Evolutionary conservation across 192 early-diverging fungal species (phyloP).

Genomic region (Paraglomus brasilianum): DNA sequence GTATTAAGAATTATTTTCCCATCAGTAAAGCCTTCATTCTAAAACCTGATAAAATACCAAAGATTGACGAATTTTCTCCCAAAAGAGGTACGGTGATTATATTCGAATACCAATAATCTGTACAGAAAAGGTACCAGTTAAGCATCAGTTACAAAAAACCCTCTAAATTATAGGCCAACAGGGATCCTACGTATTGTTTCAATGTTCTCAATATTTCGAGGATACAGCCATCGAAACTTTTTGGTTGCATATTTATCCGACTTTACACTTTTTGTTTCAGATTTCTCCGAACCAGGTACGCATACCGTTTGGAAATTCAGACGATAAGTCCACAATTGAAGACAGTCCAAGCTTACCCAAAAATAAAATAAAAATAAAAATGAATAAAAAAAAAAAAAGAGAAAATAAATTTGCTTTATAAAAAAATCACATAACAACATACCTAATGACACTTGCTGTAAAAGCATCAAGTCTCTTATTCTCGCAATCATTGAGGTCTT

Average conservation of each 20-base stretch:
- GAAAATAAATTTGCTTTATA: conserved; percentile 10
- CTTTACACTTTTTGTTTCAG: background rate
- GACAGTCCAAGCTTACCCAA: conserved; percentile 26
- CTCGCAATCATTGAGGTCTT: background rate
- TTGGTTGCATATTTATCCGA: background rate
- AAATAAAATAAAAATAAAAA: conserved; percentile 1
- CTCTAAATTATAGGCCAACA: background rate
- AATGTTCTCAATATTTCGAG: background rate
- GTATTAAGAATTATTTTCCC: too few species aligned
- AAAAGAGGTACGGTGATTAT: too few species aligned
- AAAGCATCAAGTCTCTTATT: background rate
- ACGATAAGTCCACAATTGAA: conserved; percentile 26
- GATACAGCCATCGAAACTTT: too few species aligned
- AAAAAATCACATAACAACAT: background rate
- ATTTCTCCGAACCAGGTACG: conserved; percentile 21
- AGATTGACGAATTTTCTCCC: too few species aligned
- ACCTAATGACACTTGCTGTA: conserved; percentile 9
- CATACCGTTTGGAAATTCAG: conserved; percentile 26
- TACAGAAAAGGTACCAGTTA: background rate
- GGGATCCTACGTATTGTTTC: background rate
- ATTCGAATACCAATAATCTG: conserved; percentile 11
- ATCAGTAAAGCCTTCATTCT: too few species aligned
- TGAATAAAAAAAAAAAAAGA: too few species aligned
- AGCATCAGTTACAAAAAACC: conserved; percentile 3
- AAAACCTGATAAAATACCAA: too few species aligned